Evolutionary conservation across 805 yeast species (phyloP).

Genomic region (Kuraishia floccosa): DNA sequence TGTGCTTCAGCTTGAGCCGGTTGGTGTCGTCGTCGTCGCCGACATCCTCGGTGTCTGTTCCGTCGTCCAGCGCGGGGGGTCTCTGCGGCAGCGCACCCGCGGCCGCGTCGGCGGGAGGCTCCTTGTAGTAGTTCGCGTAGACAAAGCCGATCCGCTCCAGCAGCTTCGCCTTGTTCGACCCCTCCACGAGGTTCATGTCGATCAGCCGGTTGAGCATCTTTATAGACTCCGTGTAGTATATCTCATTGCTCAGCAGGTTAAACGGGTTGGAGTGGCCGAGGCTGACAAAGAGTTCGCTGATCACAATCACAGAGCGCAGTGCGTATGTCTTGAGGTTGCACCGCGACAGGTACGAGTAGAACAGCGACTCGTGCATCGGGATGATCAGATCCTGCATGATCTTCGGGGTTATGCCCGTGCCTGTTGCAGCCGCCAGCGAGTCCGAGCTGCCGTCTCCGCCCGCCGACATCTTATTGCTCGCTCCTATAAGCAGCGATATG

Average conservation of each 20-base stretch:
- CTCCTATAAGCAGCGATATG: conserved; percentile 52
- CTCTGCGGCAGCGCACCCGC: conserved; percentile 12
- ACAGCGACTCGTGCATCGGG: conserved; percentile 58
- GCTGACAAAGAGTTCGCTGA: conserved; percentile 55
- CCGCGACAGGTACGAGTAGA: conserved; percentile 66
- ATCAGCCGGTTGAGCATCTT: conserved; percentile 30
- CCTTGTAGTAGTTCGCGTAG: conserved; percentile 9
- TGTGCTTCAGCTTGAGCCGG: conserved; percentile 17
- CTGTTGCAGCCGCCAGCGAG: conserved; percentile 18
- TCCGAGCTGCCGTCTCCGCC: conserved; percentile 17
- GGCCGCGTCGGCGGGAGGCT: neutral
- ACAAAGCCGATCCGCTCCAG: conserved; percentile 25
- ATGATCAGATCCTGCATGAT: conserved; percentile 41
- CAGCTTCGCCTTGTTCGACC: conserved; percentile 24
- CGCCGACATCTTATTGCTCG: conserved; percentile 33
- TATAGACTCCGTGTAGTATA: conserved; percentile 33
- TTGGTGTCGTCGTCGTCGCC: conserved; percentile 20
- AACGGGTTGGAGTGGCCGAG: conserved; percentile 29
- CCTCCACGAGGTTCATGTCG: conserved; percentile 34
- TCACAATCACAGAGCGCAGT: conserved; percentile 51
- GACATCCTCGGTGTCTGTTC: conserved; percentile 6
- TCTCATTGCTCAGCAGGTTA: conserved; percentile 27
- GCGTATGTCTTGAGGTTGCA: conserved; percentile 61
- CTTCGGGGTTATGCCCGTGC: conserved; percentile 26
- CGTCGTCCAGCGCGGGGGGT: conserved; percentile 7